A percentile compares a stretch with the other conserved stretches of the same genome.
These are phyloP conservation scores for Colletotrichum godetiae DNA, from an alignment of 2,329 filamentous ascomycete genomes.

Conservation along the genomic window DNA sequence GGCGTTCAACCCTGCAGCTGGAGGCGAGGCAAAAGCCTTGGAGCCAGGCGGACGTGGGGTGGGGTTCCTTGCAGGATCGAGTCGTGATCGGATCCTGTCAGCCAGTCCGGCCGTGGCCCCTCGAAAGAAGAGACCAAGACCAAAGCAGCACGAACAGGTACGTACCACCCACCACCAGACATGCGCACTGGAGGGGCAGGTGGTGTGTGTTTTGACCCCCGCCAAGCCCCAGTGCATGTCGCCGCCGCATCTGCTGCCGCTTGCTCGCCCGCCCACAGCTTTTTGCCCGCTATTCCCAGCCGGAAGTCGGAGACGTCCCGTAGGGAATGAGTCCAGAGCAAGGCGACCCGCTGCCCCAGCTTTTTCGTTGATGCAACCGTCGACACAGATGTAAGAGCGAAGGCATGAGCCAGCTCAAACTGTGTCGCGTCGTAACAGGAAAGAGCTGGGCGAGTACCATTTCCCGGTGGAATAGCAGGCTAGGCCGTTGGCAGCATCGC, in stretches of 20 bases:
- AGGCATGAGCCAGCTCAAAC: constrained; percentile 11
- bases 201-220: constrained; percentile 30
- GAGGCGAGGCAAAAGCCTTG: constrained; percentile 7
- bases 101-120: constrained; percentile 3
- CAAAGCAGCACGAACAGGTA: constrained; percentile 13
- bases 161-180: constrained; percentile 16
- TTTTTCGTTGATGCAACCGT: not conserved
- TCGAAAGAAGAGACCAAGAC: constrained; percentile 1
- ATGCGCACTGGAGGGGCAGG: constrained; percentile 27
- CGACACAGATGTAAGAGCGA: not conserved
- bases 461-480: not conserved
- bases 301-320: constrained; percentile 17
- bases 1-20: constrained; percentile 29
- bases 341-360: constrained; percentile 15
- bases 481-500: not conserved
- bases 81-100: constrained; percentile 23
- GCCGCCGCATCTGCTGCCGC: constrained; percentile 13
- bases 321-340: constrained; percentile 4
- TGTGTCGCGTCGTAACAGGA: not conserved
- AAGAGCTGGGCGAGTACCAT: not conserved
- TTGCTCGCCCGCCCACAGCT: not conserved
- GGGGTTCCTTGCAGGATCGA: constrained; percentile 30
- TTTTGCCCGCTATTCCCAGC: constrained; percentile 15
- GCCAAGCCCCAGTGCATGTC: constrained; percentile 31
- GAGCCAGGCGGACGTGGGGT: constrained; percentile 3